Evolutionary conservation across 1,284 basidiomycete genomes (phyloP).

Genomic region (Microbotryum intermedium): DNA sequence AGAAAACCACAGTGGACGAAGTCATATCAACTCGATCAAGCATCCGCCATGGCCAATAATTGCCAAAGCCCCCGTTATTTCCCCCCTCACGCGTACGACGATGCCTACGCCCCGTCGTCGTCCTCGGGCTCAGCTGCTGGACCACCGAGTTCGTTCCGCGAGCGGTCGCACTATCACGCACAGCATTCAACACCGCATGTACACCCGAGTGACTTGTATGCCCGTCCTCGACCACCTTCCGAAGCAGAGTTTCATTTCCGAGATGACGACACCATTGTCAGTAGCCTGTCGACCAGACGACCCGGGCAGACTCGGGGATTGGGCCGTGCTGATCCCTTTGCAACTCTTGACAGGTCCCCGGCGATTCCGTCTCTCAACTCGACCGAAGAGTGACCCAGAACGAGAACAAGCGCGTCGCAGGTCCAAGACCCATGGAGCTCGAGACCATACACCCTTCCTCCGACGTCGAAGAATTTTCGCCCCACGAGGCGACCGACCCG

Average conservation of each 20-base stretch:
- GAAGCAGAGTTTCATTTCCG: slow-evolving; percentile 21
- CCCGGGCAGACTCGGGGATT: slow-evolving; percentile 5
- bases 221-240: slow-evolving; percentile 7
- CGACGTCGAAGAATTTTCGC: slow-evolving; percentile 6
- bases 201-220: slow-evolving; percentile 10
- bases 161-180: background rate
- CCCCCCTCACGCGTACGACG: too few species aligned
- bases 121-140: too few species aligned
- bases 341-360: background rate
- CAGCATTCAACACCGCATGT: background rate
- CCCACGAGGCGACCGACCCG: background rate
- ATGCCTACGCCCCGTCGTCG: too few species aligned
- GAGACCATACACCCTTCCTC: background rate
- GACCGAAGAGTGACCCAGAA: slow-evolving; percentile 20
- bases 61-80: too few species aligned
- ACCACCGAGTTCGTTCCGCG: too few species aligned
- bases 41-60: too few species aligned
- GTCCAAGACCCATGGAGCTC: slow-evolving; percentile 17
- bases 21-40: too few species aligned
- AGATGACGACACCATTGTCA: slow-evolving; percentile 12
- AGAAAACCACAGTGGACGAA: too few species aligned
- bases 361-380: slow-evolving; percentile 24
- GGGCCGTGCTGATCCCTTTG: background rate
- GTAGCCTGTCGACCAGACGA: slow-evolving; percentile 8
- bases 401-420: slow-evolving; percentile 5